Evolutionary conservation across 2,329 filamentous ascomycete species (phyloP).

Genomic region (Ophiosphaerella narmari): DNA sequence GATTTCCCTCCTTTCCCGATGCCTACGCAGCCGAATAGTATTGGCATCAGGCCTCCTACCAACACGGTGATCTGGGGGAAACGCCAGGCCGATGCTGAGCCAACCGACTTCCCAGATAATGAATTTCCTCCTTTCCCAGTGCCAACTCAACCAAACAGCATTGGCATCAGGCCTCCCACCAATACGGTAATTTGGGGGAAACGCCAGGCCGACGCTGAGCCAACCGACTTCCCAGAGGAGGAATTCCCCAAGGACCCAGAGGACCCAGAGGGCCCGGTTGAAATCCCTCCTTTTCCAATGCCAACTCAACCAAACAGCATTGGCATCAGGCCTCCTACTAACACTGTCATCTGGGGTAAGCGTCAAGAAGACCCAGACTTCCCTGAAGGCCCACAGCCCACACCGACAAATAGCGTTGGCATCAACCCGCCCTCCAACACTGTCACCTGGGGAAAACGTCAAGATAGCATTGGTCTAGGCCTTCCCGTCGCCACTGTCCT

Average conservation of each 20-base stretch:
- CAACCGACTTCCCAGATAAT: too few species aligned
- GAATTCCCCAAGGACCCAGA: constrained; percentile 8
- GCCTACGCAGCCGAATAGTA: constrained; percentile 8
- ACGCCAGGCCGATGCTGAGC: constrained; percentile 13
- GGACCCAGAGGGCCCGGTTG: constrained; percentile 1
- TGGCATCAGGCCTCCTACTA: constrained; percentile 11
- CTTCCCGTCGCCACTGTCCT: too few species aligned
- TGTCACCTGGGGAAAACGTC: constrained; percentile 11
- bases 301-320: constrained; percentile 12
- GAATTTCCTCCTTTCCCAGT: too few species aligned
- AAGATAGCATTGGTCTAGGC: neutral
- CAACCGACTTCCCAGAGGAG: constrained; percentile 1
- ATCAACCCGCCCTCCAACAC: constrained; percentile 4
- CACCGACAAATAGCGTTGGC: constrained; percentile 3
- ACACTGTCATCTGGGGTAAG: constrained; percentile 18
- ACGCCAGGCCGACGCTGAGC: too few species aligned
- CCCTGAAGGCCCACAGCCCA: constrained; percentile 2
- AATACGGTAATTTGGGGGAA: too few species aligned
- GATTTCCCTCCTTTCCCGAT: constrained; percentile 5
- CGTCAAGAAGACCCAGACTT: constrained; percentile 3
- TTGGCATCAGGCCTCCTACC: constrained; percentile 13
- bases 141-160: too few species aligned
- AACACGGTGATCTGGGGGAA: constrained; percentile 18
- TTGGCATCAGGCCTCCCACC: too few species aligned
- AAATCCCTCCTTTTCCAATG: constrained; percentile 4